Evolutionary conservation across 345 rosid species (phyloP).

Genomic region (Brassica napus): DNA sequence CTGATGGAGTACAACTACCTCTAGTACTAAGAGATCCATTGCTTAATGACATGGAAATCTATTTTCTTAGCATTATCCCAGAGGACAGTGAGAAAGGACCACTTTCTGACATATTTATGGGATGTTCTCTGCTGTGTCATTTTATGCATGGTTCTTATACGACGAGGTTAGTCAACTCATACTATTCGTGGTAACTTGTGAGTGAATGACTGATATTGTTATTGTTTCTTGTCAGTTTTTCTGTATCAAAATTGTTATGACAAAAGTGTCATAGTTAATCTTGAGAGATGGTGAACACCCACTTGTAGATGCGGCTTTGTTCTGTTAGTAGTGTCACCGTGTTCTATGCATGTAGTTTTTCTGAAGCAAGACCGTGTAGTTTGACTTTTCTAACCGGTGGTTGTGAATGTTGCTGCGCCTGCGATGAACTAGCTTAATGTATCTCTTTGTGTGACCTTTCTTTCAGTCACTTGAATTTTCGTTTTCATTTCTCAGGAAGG

Average conservation of each 20-base stretch:
- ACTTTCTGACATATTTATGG: conserved; percentile 63
- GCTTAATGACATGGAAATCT: conserved; percentile 70
- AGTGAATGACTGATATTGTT: conserved; percentile 9
- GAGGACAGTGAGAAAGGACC: conserved; percentile 53
- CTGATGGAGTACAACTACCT: conserved; percentile 61
- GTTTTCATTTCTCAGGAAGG: conserved; percentile 50
- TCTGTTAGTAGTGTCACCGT: conserved; percentile 6
- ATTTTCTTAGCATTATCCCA: conserved; percentile 47
- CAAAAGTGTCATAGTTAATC: conserved; percentile 15
- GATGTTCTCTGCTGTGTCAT: conserved; percentile 68
- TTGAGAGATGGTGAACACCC: conserved; percentile 1
- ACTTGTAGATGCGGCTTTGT: conserved; percentile 18
- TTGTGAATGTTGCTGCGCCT: conserved; percentile 12
- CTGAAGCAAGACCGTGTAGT: conserved; percentile 19
- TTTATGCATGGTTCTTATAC: conserved; percentile 58
- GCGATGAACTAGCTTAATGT: conserved; percentile 13
- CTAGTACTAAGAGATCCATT: conserved; percentile 69
- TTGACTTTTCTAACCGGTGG: conserved; percentile 20
- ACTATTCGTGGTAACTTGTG: conserved; percentile 15
- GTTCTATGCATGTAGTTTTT: conserved; percentile 23
- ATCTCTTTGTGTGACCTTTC: background rate
- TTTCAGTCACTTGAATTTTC: conserved; percentile 19
- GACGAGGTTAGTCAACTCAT: conserved; percentile 57
- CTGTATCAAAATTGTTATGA: conserved; percentile 9
- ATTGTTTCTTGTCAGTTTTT: conserved; percentile 10